Base-by-base conservation (phyloP, 2,329 filamentous ascomycete species). In the Phialophora expanda region DNA sequence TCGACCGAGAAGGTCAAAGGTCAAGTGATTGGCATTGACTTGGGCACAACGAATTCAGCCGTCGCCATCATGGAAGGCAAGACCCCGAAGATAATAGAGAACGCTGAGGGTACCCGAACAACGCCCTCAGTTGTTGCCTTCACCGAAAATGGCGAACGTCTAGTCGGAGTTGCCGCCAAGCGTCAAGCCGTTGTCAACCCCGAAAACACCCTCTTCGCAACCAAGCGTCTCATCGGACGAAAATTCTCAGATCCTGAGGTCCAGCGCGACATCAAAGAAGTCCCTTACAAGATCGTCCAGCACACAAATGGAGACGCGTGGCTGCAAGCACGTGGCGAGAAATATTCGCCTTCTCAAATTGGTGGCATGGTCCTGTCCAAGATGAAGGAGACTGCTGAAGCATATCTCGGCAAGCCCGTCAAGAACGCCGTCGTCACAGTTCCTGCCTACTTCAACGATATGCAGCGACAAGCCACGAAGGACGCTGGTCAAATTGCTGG, bases 351-450 rank as follows among this genome's bases (percentile, higher is more conserved):
- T 65, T 97, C 93, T n/a, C 94, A 98, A 82, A 92, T 98, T 71
- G 94, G 94, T 87, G 94, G 93, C 77, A 97, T 97, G 81, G 86
- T 97, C 72, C 87, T 98, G 75, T 90, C 93, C 81, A 97, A 98
- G 88, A 97, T 97, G 94, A 97, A 96, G 89, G 94, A 97, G 86
- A 98, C 94, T 60, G 94, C 94, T 72, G 93, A 97, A 85, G 85
- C 90, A 69, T 97, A 96, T 84, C 87, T 97, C 72, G 88, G 90
- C 82, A 96, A 93, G 85, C 87, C 88, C 67, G 83, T 96, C 76
- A 95, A 96, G 87, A 97, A 98, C 78, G 94, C 93, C 74, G 94
- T 98, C 68, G 94, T 98, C 74, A 98, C 94, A 68, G 93, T 97
- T 44, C 93, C 93, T 70, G 93, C 93, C 75, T 98, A 98, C 87